Evolutionary conservation across 73 alveolate species (phyloP).

Genomic region (Breviolum minutum): DNA sequence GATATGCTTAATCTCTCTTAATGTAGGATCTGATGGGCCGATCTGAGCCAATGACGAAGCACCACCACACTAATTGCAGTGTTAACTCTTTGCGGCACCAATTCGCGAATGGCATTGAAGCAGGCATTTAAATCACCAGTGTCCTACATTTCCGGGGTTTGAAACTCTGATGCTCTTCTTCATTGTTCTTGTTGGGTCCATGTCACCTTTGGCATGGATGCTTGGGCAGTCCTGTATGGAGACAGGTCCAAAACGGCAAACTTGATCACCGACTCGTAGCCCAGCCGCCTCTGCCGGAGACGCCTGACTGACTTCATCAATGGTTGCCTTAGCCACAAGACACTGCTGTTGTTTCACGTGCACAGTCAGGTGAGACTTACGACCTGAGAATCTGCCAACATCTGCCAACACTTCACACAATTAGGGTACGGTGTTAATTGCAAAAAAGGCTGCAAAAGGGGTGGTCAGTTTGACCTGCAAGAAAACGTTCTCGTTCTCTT

Average conservation of each 20-base stretch:
- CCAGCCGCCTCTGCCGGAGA: constrained; percentile 80
- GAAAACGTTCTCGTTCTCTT: constrained; percentile 27
- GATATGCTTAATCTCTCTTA: no score
- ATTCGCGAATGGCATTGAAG: constrained; percentile 74
- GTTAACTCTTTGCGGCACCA: constrained; percentile 65
- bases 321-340: constrained; percentile 30
- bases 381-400: neutral
- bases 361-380: neutral
- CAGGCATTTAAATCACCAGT: constrained; percentile 83
- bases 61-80: constrained; percentile 45
- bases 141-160: constrained; percentile 28
- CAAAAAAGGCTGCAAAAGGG: neutral
- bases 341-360: neutral
- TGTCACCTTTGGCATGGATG: no score
- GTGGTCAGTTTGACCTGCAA: constrained; percentile 81
- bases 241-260: constrained; percentile 74
- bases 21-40: no score
- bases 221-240: constrained; percentile 24
- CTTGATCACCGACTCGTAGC: constrained; percentile 45
- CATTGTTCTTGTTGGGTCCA: no score
- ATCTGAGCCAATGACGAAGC: constrained; percentile 27
- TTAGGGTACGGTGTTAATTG: neutral
- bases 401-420: neutral
- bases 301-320: constrained; percentile 70
- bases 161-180: no score